Base-by-base conservation (phyloP, 768 basidiomycete genomes). In the Boletus edulis region DNA sequence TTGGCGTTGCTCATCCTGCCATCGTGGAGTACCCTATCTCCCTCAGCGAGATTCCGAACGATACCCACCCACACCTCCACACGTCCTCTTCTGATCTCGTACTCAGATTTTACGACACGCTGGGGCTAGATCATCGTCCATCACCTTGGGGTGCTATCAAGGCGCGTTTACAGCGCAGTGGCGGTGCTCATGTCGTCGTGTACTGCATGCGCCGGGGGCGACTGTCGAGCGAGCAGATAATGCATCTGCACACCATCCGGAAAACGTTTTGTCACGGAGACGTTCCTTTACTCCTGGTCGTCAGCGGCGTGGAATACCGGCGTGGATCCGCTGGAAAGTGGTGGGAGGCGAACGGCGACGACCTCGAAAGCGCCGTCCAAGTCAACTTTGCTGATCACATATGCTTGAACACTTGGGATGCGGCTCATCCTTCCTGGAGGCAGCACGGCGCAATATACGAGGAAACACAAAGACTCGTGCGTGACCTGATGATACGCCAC, bases 171-270 rank as follows among this genome's bases (percentile, higher is more conserved):
- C 57, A 53, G 51, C 55, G 40, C 35, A 32, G 42, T 22, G 64
- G 62, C 13, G 59, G 56, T 11, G 50, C 29, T 27, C 22, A 61
- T 56, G 63, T 77, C 20, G 67, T 77, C 20, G 50, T 76, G 27
- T 75, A 70, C 50, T 70, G 71, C 59, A 69, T 77, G 58, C 67
- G 71, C 9, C 71, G 66, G 6, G 70, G 74, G 1, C 61, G 76
- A 40, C 58, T 75, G 59, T 69, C 62, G 24, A 67, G 62, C 37
- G 60, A 67, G 4, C 62, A 68, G 35, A 52, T 56, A 13, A 56
- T 63, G 18, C 73, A 76, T 52, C 67, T 73, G 62, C 56, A 56
- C n/a, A 58, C 69, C 12, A 71, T 75, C 56, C 55, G 41, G 54
- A 60, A 43, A 43, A 55, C 56, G 3, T 48, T 68, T 35, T 62